Percentiles rank a stretch among this genome's conserved stretches.
phyloP scores from a whole-genome alignment of 176 grass and related monocot genomes.

The Sorghum bicolor region Sorghum_bicolor_NCBIv3 NC_012879.2:3692001-3692500 shows the following conservation, averaged over 20 bases:
- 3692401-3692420: conserved; percentile 31
- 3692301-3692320: conserved; percentile 48
- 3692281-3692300: conserved; percentile 27
- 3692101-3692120: too few relatives aligned
- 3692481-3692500: conserved; percentile 37
- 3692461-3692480: conserved; percentile 55
- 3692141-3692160: not conserved
- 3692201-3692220: conserved; percentile 44
- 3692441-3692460: conserved; percentile 59
- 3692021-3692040: too few relatives aligned
- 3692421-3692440: conserved; percentile 33
- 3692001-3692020: too few relatives aligned
- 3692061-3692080: not conserved
- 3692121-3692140: not conserved
- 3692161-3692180: conserved; percentile 30
- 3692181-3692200: conserved; percentile 28
- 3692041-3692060: not conserved
- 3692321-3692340: conserved; percentile 51
- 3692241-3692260: conserved; percentile 46
- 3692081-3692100: not conserved
- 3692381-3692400: conserved; percentile 24
- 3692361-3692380: conserved; percentile 26
- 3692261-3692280: conserved; percentile 44
- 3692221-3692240: conserved; percentile 38
- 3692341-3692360: conserved; percentile 42